Evolutionary conservation across 306 rosid species (phyloP), one percentile per base, ranked within the genome.

Genomic region (Rosa lucieae): DNA sequence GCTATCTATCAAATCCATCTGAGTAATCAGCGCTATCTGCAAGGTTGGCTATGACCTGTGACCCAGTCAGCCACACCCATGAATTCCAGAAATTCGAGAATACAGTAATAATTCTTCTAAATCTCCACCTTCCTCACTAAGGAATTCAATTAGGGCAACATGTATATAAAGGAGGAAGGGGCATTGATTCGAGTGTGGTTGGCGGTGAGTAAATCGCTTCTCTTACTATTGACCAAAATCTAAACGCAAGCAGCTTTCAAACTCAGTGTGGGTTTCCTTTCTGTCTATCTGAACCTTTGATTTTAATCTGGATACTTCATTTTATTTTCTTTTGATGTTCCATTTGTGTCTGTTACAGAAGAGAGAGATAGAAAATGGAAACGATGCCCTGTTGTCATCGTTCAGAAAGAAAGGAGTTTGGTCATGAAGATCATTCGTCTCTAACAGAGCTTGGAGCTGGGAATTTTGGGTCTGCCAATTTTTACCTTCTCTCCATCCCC

Each of bases 391-490:
- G 74, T 72, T 72, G 73, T 35, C 39, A 43, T 17, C 62, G 42
- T 15, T 68, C 82, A 51, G 26, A 55, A 37, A 13, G 67, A 39
- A 70, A 85, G 70, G 72, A 69, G 11, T 63, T 69, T 35, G 49
- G 39, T 49, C 59, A 82, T 18, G 67, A 42, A 26, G 72, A 73
- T 43, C 46, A 43, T 62, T 2, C 48, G 46, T 70, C 87, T 67
- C 23, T 52, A 14, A 59, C 40, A 58, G 86, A 88, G 32, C 80
- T 42, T 26, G 82, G 55, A 14, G 56, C 81, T 76, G 80, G 67
- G 70, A 72, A 78, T 81, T 86, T 81, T n/a, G 92, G 97, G 97
- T 89, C 61, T 59, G 85, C 40, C 48, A 72, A 63, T 10, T 3
- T 17, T 35, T 3, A 53, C 35, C 37, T 5, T 15, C 37, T 29